Conservation (phyloP, 768 basidiomycete genomes). For the Podaxis carcinomalis region DNA sequence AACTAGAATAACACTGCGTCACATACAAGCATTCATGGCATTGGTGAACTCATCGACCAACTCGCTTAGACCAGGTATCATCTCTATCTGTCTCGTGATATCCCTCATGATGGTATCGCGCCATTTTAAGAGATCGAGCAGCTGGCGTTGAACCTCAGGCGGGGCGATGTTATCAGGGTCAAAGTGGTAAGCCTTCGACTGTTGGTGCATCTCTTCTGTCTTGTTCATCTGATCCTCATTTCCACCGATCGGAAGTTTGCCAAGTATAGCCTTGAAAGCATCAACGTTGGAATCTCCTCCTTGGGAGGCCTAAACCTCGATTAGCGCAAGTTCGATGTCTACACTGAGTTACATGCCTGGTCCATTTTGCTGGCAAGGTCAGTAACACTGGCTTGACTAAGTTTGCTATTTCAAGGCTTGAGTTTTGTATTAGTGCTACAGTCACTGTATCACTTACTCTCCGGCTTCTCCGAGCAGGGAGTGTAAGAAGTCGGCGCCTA, state of each 20-base stretch:
- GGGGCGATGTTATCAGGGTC: conserved; percentile 61
- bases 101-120: conserved; percentile 55
- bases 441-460: conserved; percentile 36
- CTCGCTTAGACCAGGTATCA: conserved; percentile 56
- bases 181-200: conserved; percentile 57
- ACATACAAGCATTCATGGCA: conserved; percentile 62
- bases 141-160: conserved; percentile 54
- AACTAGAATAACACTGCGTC: background rate
- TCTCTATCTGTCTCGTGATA: conserved; percentile 52
- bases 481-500: conserved; percentile 59
- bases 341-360: conserved; percentile 22
- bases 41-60: conserved; percentile 61
- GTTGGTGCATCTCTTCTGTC: conserved; percentile 49
- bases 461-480: conserved; percentile 63
- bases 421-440: background rate
- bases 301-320: conserved; percentile 24
- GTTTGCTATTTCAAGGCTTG: conserved; percentile 30
- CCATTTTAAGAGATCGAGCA: conserved; percentile 58
- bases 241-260: conserved; percentile 45
- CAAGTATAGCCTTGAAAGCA: conserved; percentile 39
- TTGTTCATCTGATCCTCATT: conserved; percentile 47
- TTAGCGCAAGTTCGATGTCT: background rate
- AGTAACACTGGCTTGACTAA: conserved; percentile 59
- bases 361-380: conserved; percentile 51
- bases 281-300: conserved; percentile 30